Conservation (phyloP, 768 basidiomycete genomes). For the Lactifluus echinatus region DNA sequence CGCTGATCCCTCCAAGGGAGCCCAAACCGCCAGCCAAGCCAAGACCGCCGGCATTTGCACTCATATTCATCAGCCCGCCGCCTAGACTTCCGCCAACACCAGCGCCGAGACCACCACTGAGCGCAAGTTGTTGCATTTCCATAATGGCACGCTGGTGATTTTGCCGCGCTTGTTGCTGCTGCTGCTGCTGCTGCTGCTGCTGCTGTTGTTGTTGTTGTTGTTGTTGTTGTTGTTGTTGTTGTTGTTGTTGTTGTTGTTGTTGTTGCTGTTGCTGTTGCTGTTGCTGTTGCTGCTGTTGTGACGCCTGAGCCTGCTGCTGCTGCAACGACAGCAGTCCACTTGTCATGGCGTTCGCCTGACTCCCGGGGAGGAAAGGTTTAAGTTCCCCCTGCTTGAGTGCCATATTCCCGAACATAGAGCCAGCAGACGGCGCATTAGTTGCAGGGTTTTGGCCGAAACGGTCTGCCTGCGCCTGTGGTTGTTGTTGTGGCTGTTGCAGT, state of each 20-base stretch:
- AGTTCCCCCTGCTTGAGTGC: conserved; percentile 17
- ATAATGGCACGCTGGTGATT: conserved; percentile 10
- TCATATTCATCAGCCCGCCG: conserved; percentile 7
- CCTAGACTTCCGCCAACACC: conserved; percentile 3
- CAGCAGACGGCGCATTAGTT: neutral
- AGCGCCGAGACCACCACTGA: conserved; percentile 12
- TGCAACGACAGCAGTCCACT: conserved; percentile 10
- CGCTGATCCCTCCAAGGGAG: neutral
- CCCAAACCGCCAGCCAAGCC: conserved; percentile 6
- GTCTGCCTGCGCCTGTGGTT: conserved; percentile 3
- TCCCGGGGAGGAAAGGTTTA: conserved; percentile 18
- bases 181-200: conserved; percentile 6
- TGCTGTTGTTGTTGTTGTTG: conserved; percentile 6
- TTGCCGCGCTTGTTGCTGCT: conserved; percentile 9
- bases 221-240: conserved; percentile 6
- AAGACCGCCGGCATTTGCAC: neutral
- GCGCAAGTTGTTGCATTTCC: conserved; percentile 10
- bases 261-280: conserved; percentile 10
- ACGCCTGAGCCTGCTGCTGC: neutral
- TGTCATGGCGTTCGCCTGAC: conserved; percentile 14
- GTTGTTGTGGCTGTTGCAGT: conserved; percentile 7
- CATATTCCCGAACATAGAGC: conserved; percentile 10
- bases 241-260: conserved; percentile 3
- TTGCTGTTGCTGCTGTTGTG: neutral
- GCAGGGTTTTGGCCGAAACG: conserved; percentile 8